Evolutionary conservation across 805 yeast species (phyloP), one percentile per base, ranked within the genome.

Genomic region (Priceomyces fermenticarens): DNA sequence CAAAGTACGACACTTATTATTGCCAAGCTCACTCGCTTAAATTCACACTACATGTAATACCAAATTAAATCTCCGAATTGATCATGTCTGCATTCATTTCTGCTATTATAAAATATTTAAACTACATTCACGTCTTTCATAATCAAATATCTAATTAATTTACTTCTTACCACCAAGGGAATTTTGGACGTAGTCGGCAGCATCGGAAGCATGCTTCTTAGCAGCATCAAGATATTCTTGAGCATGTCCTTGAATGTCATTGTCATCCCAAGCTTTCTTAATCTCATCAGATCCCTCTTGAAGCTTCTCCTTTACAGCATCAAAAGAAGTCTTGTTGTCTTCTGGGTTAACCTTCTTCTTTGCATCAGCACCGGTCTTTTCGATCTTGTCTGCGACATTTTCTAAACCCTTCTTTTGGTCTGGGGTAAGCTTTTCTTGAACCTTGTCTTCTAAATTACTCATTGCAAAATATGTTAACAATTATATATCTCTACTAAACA

Each of bases 221-320:
- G 83, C 85, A 39, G 69, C 65, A 26, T 73, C 81, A 38, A 75
- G 67, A 60, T 79, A 79, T 47, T 58, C 53, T 46, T 54, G 41
- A 46, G 70, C 68, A 12, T 72, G 46, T 23, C 48, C 54, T 30
- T 51, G 35, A 37, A 62, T 30, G 15, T 51, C 45, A 57, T 63
- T 58, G 47, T 79, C 80, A 49, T 76, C 78, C 57, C 72, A 72
- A 38, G 84, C 85, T 42, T 66, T 54, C 54, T 71, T 61, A 47
- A 79, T 70, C 41, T 78, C 63, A 66, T 87, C 96, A 47, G 81
- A 73, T 27, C 80, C 68, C 52, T 80, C 70, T 73, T 89, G 96
- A 20, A 20, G 25, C 25, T 20, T 20, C 25, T 20, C 25, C 25
- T 20, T 20, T 8, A 20, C 25, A 20, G 25, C 4, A 45, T 77